Evolutionary conservation across 345 rosid species (phyloP).

Genomic region (Rhodomyrtus tomentosa): DNA sequence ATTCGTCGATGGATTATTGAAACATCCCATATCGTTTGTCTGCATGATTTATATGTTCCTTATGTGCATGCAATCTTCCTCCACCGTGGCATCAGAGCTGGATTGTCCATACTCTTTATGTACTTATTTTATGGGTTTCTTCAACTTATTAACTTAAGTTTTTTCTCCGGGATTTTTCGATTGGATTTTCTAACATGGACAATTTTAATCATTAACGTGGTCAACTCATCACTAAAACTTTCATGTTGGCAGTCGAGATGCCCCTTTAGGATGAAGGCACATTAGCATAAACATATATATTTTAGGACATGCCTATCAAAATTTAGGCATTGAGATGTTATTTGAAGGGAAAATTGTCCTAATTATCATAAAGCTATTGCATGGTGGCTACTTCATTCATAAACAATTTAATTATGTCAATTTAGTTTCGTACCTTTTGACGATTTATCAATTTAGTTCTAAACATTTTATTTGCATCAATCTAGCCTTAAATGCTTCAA

Average conservation of each 20-base stretch:
- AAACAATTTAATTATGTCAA: too few relatives aligned
- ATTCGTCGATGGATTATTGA: background rate
- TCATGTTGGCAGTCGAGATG: background rate
- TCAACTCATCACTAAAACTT: too few relatives aligned
- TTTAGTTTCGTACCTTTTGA: too few relatives aligned
- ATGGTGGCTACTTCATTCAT: too few relatives aligned
- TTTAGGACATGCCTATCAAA: background rate
- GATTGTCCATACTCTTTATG: background rate
- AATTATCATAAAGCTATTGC: too few relatives aligned
- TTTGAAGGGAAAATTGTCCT: background rate
- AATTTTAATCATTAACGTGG: too few relatives aligned
- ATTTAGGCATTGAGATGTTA: background rate
- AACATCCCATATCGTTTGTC: background rate
- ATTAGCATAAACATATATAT: background rate
- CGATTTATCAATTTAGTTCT: too few relatives aligned
- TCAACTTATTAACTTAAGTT: background rate
- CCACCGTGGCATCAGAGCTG: background rate
- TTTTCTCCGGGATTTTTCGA: background rate
- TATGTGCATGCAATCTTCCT: background rate
- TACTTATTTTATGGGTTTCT: background rate
- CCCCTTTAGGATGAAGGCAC: background rate
- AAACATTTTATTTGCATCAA: too few relatives aligned
- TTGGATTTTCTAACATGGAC: background rate
- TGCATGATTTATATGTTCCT: background rate
- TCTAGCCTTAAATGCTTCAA: too few relatives aligned